Evolutionary conservation across 2,329 filamentous ascomycete species (phyloP), one percentile per base, ranked within the genome.

Genomic region (Sphaerulina populicola): DNA sequence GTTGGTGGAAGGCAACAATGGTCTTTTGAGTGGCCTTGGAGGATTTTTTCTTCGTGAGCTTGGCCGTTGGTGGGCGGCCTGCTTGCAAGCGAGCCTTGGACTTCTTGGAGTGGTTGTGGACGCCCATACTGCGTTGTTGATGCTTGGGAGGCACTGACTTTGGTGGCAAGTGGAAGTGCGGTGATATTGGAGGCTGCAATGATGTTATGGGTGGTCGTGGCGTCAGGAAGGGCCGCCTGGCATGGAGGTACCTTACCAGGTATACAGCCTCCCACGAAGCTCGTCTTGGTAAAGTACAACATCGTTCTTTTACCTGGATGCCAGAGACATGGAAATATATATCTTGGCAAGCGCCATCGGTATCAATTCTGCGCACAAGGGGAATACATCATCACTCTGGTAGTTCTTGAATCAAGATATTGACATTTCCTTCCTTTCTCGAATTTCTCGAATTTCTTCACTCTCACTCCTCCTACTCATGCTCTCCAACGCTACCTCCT

Each of bases 1-100:
- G 72, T 49, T 72, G 72, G 59, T 84, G 81, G 66, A 82, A 79
- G 30, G 73, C 72, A 40, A 76, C 74, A 55, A 83, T 82, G 30
- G 81, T 70, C 40, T 72, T 76, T 42, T 79, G 72, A 1, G 79
- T 81, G 18, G 75, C 74, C 62, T 76, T 78, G 11, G 79, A 74
- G 12, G 78, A 81, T 44, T 65, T 59, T 6, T 41, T 38, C 31
- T 66, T 59, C 44, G 69, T 71, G 23, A 62, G 63, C 23, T 44
- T 51, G 42, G 30, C 42, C n/a, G 38, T 31, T 4, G 49, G 49
- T 31, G 49, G 49, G 6, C 49, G 42, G n/a, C 49, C 49, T 1
- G 43, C n/a, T n/a, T 45, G 40, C n/a, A 51, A 27, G 12, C 36
- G 8, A n/a, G 37, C 27, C 2, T 18, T 29, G 36, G 11, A 29